Conservation (phyloP, 73 alveolate species). For the Paramecium sexaurelia region DNA sequence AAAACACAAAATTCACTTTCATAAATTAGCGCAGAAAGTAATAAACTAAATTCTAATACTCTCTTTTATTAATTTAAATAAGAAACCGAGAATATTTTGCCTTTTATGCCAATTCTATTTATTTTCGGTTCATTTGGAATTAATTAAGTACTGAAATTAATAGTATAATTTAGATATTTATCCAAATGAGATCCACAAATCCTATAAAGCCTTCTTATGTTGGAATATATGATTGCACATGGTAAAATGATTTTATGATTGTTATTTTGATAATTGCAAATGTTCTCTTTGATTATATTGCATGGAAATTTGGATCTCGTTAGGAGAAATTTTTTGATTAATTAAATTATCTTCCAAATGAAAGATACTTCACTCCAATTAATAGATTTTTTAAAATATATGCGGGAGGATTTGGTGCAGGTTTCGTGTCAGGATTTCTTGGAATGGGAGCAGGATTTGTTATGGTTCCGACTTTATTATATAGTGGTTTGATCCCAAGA, state of each 20-base stretch:
- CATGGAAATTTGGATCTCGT: neutral
- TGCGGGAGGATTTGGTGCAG: constrained; percentile 60
- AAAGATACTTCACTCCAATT: constrained; percentile 38
- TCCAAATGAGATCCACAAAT: constrained; percentile 1
- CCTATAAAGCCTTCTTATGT: neutral
- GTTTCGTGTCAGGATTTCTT: constrained; percentile 39
- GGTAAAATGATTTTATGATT: neutral
- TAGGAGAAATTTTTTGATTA: neutral
- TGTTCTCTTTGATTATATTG: neutral
- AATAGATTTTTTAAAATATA: neutral
- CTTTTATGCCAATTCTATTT: neutral
- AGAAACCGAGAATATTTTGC: neutral
- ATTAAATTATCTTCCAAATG: neutral
- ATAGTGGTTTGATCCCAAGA: constrained; percentile 39
- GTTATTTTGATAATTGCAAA: neutral
- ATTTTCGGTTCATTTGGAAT: constrained; percentile 17
- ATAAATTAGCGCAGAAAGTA: neutral
- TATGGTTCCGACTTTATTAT: constrained; percentile 33
- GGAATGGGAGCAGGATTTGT: constrained; percentile 58
- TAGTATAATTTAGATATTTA: neutral
- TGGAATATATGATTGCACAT: neutral
- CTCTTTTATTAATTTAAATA: neutral
- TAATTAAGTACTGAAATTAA: neutral
- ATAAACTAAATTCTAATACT: neutral
- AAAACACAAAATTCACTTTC: neutral